phyloP scores from a whole-genome alignment of 805 yeast genomes.

The Dipodascus albidus region DNA sequence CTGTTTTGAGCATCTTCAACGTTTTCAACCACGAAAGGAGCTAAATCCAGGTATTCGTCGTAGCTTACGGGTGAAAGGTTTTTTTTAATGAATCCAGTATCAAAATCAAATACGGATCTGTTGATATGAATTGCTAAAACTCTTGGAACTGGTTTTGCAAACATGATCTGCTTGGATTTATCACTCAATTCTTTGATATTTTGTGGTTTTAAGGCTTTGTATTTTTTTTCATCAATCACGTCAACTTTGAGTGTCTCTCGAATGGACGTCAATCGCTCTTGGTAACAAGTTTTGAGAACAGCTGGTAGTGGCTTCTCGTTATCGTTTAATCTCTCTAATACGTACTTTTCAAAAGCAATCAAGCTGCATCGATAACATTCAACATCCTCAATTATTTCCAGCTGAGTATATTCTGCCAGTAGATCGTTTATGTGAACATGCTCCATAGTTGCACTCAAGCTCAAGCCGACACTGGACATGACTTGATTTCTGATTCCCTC shows the following conservation, averaged over 20 bases:
- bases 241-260: slow-evolving; percentile 47
- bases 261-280: slow-evolving; percentile 37
- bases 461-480: slow-evolving; percentile 31
- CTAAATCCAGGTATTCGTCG: slow-evolving; percentile 56
- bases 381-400: slow-evolving; percentile 85
- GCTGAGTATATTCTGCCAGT: slow-evolving; percentile 29
- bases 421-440: slow-evolving; percentile 16
- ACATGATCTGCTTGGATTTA: slow-evolving; percentile 73
- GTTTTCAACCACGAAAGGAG: slow-evolving; percentile 58
- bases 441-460: slow-evolving; percentile 12
- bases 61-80: slow-evolving; percentile 75
- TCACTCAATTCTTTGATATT: slow-evolving; percentile 63
- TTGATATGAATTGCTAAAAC: slow-evolving; percentile 73
- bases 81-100: slow-evolving; percentile 71
- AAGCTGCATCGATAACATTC: slow-evolving; percentile 91
- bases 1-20: slow-evolving; percentile 47
- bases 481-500: slow-evolving; percentile 85
- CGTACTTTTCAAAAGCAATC: slow-evolving; percentile 9
- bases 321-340: not conserved
- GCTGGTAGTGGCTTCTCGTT: slow-evolving; percentile 11
- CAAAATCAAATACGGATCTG: slow-evolving; percentile 85
- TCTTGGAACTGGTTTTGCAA: slow-evolving; percentile 64
- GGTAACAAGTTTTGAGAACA: slow-evolving; percentile 28
- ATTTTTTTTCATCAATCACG: slow-evolving; percentile 69
- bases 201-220: slow-evolving; percentile 60